Base-by-base conservation (phyloP, 2,329 filamentous ascomycete species). In the Neonectria magnoliae region DNA sequence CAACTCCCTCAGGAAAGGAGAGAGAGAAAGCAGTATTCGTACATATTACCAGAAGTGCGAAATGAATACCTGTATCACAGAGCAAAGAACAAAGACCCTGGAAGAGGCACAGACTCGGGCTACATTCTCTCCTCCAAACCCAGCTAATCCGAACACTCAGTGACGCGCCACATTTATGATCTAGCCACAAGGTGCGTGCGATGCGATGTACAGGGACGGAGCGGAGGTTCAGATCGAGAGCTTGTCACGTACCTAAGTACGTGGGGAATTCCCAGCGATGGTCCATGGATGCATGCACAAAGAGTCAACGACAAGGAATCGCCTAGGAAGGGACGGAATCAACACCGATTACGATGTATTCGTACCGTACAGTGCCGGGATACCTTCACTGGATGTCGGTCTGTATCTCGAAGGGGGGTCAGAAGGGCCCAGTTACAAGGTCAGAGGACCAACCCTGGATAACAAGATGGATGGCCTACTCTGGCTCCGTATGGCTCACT, bases 401-500 rank as follows among this genome's bases (percentile, higher is more conserved):
- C 9, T 20, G 48, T 20, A 33, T 41, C 36, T 16, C 6, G 33
- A 57, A 57, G 57, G 64, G 68, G 64, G 70, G 70, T 72, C 68
- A 71, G 57, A 65, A 70, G 68, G 68, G 47, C 60, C 65, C 66
- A 60, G 65, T 52, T 50, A 59, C 62, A 52, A 36, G 68, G 69
- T 64, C 68, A 67, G 70, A 71, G 66, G 64, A 64, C 53, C 57
- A 63, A 14, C 20, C 47, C 38, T 42, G 31, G 27, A 47, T 18
- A 57, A 45, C 48, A 59, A 52, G 48, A 57, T 53, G 54, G 58
- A 60, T 58, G 53, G 53, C 58, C 62, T 58, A 60, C 56, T 62
- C 65, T 60, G 59, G 45, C 55, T 60, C 57, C 61, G 52, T 29
- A 50, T 56, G 62, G 67, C 54, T 59, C 62, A 66, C 68, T 58